Conservation (phyloP, 2,329 filamentous ascomycete species). For the Dactylellina sp. region DNA sequence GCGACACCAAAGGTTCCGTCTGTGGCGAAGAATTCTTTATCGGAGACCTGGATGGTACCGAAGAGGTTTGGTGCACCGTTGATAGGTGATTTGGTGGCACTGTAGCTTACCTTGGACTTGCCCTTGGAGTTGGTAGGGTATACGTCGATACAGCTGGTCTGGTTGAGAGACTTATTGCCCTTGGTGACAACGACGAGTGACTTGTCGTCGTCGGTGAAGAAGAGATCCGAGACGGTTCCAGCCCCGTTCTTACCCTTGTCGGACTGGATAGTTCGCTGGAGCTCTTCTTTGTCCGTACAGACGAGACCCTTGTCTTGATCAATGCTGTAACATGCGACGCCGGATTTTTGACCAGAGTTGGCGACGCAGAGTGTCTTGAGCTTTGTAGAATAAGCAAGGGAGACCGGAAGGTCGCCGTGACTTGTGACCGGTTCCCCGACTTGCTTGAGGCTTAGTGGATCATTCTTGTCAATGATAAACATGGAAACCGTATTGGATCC, state of each 20-base stretch:
- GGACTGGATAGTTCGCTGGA: conserved; percentile 62
- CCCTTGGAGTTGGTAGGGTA: conserved; percentile 19
- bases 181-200: conserved; percentile 72
- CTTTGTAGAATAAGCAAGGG: conserved; percentile 67
- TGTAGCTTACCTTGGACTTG: conserved; percentile 23
- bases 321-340: conserved; percentile 66
- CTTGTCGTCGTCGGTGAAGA: conserved; percentile 70
- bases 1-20: conserved; percentile 72
- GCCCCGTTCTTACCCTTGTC: conserved; percentile 65
- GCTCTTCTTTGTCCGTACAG: conserved; percentile 64
- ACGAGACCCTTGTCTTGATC: conserved; percentile 63
- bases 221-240: conserved; percentile 72
- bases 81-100: conserved; percentile 47
- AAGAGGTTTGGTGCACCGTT: conserved; percentile 72
- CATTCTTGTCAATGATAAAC: conserved; percentile 65
- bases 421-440: conserved; percentile 65
- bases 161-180: conserved; percentile 69
- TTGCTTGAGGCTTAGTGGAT: conserved; percentile 66
- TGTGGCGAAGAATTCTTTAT: conserved; percentile 68
- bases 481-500: conserved; percentile 69
- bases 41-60: conserved; percentile 67
- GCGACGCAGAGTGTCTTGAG: conserved; percentile 66
- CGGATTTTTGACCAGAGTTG: conserved; percentile 65
- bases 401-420: conserved; percentile 69
- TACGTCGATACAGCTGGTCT: conserved; percentile 66